Conservation (phyloP, 2,329 filamentous ascomycete species). For the Thielaviopsis euricoi region DNA sequence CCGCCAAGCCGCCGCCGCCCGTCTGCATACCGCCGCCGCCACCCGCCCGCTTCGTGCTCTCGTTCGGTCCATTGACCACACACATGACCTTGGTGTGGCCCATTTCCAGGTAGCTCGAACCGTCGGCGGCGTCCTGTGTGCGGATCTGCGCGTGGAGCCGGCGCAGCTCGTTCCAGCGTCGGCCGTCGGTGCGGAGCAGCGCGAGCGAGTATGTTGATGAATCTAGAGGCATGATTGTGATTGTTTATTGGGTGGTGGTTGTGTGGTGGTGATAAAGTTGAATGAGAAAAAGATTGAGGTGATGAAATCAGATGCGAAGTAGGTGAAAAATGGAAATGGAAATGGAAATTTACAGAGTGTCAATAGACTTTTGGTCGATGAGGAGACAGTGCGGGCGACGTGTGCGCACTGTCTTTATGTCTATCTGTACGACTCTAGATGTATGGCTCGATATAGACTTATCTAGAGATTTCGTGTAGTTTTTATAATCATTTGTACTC, state of each 20-base stretch:
- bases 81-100: slow-evolving; percentile 96
- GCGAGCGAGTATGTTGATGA: slow-evolving; percentile 82
- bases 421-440: background rate
- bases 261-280: background rate
- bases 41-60: slow-evolving; percentile 24
- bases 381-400: background rate
- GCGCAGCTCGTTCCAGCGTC: slow-evolving; percentile 94
- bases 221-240: slow-evolving; percentile 65
- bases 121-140: slow-evolving; percentile 83
- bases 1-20: slow-evolving; percentile 7
- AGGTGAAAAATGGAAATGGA: background rate
- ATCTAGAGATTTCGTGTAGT: no score
- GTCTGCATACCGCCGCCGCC: background rate
- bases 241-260: background rate
- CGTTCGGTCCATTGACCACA: slow-evolving; percentile 71
- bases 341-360: background rate
- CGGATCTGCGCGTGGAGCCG: slow-evolving; percentile 77
- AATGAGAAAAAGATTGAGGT: no score
- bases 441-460: no score
- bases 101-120: slow-evolving; percentile 87
- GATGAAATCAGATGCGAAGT: no score
- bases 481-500: no score
- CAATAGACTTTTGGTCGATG: background rate
- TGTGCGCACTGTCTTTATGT: background rate
- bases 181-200: slow-evolving; percentile 64